Evolutionary conservation across 257 asterid species (phyloP), one percentile per base, ranked within the genome.

Genomic region (Solanum chiquidenum): DNA sequence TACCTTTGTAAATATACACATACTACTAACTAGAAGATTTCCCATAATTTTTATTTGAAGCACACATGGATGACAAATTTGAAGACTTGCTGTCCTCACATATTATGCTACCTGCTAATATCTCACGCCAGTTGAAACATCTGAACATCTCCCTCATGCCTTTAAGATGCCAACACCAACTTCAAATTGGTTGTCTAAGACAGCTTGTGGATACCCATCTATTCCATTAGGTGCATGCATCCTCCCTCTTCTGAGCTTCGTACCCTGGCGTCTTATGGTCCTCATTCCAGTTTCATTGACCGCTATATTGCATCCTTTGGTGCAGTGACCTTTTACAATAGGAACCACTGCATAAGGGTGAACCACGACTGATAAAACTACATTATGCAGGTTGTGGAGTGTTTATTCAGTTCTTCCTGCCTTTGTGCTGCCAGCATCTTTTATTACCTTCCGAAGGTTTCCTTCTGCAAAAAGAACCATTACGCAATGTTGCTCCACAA

Each of bases 341-440:
- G 35, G 83, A 75, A 37, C 83, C 83, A 75, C 83, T 6, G 21
- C 31, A 12, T 38, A 73, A 73, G 18, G 82, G 20, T 73, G 82
- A 27, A 33, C 20, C 83, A 40, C 14, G 9, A 20, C 14, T 38
- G 34, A 42, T 77, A n/a, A 77, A n/a, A 76, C 60, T n/a, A 77
- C 62, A 77, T 40, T 40, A 77, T 42, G 83, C 84, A 77, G 62
- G 62, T 42, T 7, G 62, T 77, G 84, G 44, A 38, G 42, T 49
- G 23, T 46, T 38, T 77, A 75, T 42, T 72, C 74, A 83, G 29
- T 16, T 79, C 87, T 84, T 80, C 58, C 44, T 66, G 80, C 92
- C 89, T 72, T 89, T 74, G 69, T 89, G 91, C 88, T 91, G 90
- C 90, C 89, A 75, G 72, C 92, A 89, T 68, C 88, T 88, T 85